Conservation (phyloP, 164 flowering plant genomes). For the Macadamia tetraphylla region DNA sequence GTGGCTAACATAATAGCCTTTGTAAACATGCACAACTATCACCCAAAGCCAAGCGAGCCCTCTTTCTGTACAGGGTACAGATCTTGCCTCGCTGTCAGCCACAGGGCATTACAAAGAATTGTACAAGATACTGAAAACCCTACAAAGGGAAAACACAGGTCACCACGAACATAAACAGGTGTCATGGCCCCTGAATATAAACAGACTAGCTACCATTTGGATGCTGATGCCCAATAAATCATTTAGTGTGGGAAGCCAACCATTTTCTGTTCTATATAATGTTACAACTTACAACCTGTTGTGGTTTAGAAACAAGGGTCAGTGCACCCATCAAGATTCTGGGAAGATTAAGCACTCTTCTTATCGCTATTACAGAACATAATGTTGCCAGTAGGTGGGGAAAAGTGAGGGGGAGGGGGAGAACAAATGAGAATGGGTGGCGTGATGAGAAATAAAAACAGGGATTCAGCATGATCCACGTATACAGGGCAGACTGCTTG, state of each 20-base stretch:
- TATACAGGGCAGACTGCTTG: not conserved
- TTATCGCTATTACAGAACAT: conserved; percentile 14
- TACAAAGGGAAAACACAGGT: too few relatives aligned
- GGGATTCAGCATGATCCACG: conserved; percentile 6
- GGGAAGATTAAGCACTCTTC: conserved; percentile 12
- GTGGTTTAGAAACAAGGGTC: conserved; percentile 18
- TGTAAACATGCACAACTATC: too few relatives aligned
- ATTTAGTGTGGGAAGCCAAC: not conserved
- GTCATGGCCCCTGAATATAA: too few relatives aligned
- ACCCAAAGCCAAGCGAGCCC: too few relatives aligned
- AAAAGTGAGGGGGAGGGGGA: too few relatives aligned
- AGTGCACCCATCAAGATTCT: conserved; percentile 12
- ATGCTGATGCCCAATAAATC: not conserved
- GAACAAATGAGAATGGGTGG: not conserved
- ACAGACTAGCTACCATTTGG: too few relatives aligned
- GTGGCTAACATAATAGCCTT: too few relatives aligned
- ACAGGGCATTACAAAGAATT: too few relatives aligned
- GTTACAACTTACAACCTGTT: conserved; percentile 18
- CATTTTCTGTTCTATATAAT: conserved; percentile 9
- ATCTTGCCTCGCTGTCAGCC: too few relatives aligned
- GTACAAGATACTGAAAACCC: too few relatives aligned
- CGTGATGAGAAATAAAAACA: not conserved
- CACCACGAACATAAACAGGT: too few relatives aligned
- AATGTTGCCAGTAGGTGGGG: not conserved
- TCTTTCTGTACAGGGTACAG: too few relatives aligned